Conservation (phyloP, 2,329 filamentous ascomycete species). For the Penicillium sp. region DNA sequence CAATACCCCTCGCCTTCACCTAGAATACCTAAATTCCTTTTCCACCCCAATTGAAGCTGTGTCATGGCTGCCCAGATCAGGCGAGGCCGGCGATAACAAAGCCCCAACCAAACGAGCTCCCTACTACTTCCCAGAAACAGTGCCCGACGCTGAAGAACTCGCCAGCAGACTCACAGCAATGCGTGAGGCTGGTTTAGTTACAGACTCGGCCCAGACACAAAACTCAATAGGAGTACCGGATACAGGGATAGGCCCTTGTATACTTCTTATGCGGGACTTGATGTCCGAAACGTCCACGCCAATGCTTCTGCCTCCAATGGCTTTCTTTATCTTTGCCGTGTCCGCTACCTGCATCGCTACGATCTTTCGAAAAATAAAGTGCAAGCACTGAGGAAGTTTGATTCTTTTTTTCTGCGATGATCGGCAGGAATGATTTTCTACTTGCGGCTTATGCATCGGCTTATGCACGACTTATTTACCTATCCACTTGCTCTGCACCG, state of each 20-base stretch:
- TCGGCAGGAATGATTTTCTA: neutral
- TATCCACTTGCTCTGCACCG: neutral
- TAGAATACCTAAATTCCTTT: neutral
- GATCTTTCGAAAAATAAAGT: neutral
- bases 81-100: neutral
- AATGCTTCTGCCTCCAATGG: conserved; percentile 1
- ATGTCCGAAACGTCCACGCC: neutral
- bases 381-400: neutral
- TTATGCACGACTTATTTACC: neutral
- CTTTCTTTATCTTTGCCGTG: conserved; percentile 6
- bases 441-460: neutral
- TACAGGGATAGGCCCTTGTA: conserved; percentile 13
- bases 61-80: conserved; percentile 1
- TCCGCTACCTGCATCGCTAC: conserved; percentile 7
- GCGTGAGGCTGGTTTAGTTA: conserved; percentile 13
- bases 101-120: conserved; percentile 6
- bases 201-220: neutral
- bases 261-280: conserved; percentile 1
- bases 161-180: conserved; percentile 5
- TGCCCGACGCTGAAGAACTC: conserved; percentile 13
- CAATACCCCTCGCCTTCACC: conserved; percentile 3
- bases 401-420: neutral
- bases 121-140: conserved; percentile 18
- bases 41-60: neutral
- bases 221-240: conserved; percentile 10